Base-by-base conservation (phyloP, 2,329 filamentous ascomycete genomes). In the Alternaria alternata region DNA sequence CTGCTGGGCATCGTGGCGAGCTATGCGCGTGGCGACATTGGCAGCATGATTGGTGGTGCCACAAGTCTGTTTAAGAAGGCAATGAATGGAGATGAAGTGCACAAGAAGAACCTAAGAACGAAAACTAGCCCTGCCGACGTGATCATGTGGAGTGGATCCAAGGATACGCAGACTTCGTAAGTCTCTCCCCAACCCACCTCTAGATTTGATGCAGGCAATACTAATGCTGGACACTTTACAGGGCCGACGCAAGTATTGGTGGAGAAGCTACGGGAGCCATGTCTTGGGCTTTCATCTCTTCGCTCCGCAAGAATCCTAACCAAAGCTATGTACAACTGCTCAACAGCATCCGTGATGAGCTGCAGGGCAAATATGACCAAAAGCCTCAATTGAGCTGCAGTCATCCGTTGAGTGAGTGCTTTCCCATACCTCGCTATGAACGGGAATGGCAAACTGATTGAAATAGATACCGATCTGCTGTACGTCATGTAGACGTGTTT, bases 61-160 rank as follows among this genome's bases (percentile, higher is more conserved):
- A 88, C 94, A 77, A 88, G 88, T 46, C 87, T 98, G 74, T 88
- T 96, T 80, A 97, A 97, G 84, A 91, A 93, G 76, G 93, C 93
- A 18, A 91, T 92, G 22, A 87, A 82, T 61, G 94, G 94, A 67
- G 89, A 95, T 68, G 88, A 90, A 36, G 89, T 90, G 18, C 90
- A 93, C 79, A 86, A 96, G 80, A 89, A 88, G 77, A 92, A 94
- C 64, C 85, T 92, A 76, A 87, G 91, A 67, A 98, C 94, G 42
- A 96, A 96, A 82, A 98, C 95, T 16, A 95, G 91, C 55, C 90
- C 94, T 1, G 95, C 95, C 41, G 95, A 99, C 79, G 95, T 99
- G 32, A 88, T 99, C 76, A 96, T 97, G 92, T 97, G 94, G 91
- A 96, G 92, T 62, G 95, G 95, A 58, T 96, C 92, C 82, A 97